A percentile compares a stretch with the other conserved stretches of the same genome.
These are phyloP conservation scores for Pseudocercospora fijiensis DNA, from an alignment of 2,329 filamentous ascomycete genomes.

Conservation along the genomic window DNA sequence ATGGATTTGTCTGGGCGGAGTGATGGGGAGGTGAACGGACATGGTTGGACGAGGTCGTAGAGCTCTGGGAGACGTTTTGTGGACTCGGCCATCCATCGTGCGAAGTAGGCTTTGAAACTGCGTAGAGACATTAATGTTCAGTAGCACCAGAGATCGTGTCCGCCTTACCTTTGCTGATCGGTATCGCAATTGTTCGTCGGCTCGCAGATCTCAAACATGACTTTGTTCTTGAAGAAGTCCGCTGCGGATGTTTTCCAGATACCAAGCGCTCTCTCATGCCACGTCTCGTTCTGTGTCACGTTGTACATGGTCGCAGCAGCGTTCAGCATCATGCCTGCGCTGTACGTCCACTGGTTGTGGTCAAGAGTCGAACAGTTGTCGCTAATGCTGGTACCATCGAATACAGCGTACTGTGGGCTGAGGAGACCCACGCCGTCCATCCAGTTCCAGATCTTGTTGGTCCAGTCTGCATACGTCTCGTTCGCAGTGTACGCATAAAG, in stretches of 20 bases:
- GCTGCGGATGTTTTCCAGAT: slow-evolving; percentile 34
- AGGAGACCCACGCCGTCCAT: slow-evolving; percentile 55
- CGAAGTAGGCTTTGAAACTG: slow-evolving; percentile 46
- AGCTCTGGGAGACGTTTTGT: slow-evolving; percentile 44
- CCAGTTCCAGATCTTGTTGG: slow-evolving; percentile 44
- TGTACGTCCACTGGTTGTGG: slow-evolving; percentile 52
- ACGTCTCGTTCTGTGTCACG: slow-evolving; percentile 21
- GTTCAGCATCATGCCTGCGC: slow-evolving; percentile 44
- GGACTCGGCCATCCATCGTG: slow-evolving; percentile 46
- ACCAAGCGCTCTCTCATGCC: slow-evolving; percentile 27
- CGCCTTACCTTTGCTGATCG: slow-evolving; percentile 43
- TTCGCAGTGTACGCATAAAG: slow-evolving; percentile 44
- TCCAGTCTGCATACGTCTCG: slow-evolving; percentile 65
- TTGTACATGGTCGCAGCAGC: slow-evolving; percentile 47
- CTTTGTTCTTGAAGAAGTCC: slow-evolving; percentile 42
- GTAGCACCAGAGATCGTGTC: not conserved
- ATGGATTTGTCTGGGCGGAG: slow-evolving; percentile 47
- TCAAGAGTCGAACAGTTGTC: slow-evolving; percentile 49
- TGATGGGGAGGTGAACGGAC: slow-evolving; percentile 52
- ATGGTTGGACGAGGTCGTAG: slow-evolving; percentile 47
- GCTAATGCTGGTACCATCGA: slow-evolving; percentile 48
- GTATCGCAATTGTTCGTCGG: slow-evolving; percentile 42
- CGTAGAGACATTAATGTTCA: slow-evolving; percentile 34
- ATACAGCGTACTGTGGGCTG: slow-evolving; percentile 51
- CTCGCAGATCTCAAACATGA: slow-evolving; percentile 51